phyloP scores from a whole-genome alignment of 2,329 filamentous ascomycete species.

The Rhynchosporium agropyri region DNA sequence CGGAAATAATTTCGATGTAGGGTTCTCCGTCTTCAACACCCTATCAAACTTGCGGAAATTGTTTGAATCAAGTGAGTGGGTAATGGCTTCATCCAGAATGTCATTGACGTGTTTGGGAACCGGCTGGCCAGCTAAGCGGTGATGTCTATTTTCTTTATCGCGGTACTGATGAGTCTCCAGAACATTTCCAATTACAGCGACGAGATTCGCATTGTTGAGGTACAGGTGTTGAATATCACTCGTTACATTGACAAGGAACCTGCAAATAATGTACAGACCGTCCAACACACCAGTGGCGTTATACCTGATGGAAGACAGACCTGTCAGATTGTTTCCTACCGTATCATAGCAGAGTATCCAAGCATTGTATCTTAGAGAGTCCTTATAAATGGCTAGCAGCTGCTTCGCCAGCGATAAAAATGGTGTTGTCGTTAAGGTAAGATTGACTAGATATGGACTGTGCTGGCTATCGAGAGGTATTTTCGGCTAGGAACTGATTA shows the following conservation, averaged over 20 bases:
- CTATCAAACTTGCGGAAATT: not conserved
- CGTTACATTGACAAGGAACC: not conserved
- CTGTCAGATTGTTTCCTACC: too few species aligned
- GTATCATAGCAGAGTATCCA: too few species aligned
- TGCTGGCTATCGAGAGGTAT: too few species aligned
- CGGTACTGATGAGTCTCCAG: not conserved
- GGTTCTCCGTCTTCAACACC: not conserved
- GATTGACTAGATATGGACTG: too few species aligned
- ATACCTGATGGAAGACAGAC: not conserved
- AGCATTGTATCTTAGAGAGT: too few species aligned
- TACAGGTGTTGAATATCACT: not conserved
- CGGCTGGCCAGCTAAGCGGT: not conserved
- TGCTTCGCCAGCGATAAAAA: too few species aligned
- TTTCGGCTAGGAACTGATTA: too few species aligned
- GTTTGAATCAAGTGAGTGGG: conserved; percentile 1
- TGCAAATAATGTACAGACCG: conserved; percentile 4
- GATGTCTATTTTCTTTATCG: not conserved
- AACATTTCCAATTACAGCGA: conserved; percentile 2
- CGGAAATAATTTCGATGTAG: not conserved
- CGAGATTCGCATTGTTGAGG: not conserved
- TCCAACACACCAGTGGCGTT: not conserved
- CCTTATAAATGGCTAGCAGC: too few species aligned
- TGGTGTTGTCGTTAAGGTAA: too few species aligned
- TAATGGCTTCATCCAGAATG: not conserved
- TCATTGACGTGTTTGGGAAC: conserved; percentile 2